Conservation (phyloP, 805 yeast genomes). For the Citeromyces matritensis region DNA sequence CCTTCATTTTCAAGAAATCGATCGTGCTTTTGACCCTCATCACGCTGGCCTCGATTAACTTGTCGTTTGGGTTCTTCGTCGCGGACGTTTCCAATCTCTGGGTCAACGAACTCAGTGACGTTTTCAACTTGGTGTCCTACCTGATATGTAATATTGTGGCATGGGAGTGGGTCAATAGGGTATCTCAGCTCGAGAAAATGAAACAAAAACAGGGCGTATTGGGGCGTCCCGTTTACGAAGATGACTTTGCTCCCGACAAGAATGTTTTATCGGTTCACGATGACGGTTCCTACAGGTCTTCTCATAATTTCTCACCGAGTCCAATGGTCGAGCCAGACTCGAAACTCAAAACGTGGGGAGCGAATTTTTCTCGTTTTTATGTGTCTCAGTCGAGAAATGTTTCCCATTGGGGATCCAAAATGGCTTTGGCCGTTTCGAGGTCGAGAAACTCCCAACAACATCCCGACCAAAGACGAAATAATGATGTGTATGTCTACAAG, state of each 20-base stretch:
- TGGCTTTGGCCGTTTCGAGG: too few species aligned
- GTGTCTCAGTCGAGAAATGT: too few species aligned
- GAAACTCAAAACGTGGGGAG: too few species aligned
- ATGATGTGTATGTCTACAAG: too few species aligned
- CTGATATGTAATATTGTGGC: conserved; percentile 58
- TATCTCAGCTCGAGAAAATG: conserved; percentile 36
- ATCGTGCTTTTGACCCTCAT: conserved; percentile 42
- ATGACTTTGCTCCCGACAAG: conserved; percentile 18
- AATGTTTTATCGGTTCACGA: too few species aligned
- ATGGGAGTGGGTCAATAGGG: conserved; percentile 77
- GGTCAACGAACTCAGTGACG: conserved; percentile 60
- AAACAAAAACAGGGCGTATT: conserved; percentile 58
- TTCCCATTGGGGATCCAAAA: too few species aligned
- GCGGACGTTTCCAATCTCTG: conserved; percentile 67
- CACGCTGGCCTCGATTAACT: conserved; percentile 36
- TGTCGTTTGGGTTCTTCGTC: conserved; percentile 57
- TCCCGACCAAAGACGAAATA: too few species aligned
- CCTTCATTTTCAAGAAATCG: conserved; percentile 29
- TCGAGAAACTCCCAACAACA: too few species aligned
- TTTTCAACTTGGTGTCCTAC: conserved; percentile 60
- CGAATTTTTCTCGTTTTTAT: too few species aligned
- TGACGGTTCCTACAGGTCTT: too few species aligned
- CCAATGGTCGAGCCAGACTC: too few species aligned
- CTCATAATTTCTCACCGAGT: too few species aligned
- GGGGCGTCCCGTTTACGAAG: conserved; percentile 65